Conservation (phyloP, 352 stramenopile species). For the Globisporangium paroecandrum region DNA sequence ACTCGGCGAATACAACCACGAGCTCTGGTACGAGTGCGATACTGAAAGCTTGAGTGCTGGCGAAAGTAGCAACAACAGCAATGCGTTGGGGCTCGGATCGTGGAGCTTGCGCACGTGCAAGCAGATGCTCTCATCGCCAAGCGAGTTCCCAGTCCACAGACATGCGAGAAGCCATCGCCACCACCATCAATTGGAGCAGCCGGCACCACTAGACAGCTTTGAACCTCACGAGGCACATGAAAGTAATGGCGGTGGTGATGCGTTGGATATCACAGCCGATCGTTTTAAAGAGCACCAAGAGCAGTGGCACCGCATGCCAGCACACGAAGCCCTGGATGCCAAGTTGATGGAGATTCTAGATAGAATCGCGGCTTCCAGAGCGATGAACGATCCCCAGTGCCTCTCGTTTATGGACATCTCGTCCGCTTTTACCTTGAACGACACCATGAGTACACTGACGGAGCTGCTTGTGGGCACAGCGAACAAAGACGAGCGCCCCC, state of each 20-base stretch:
- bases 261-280: neutral
- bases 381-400: constrained; percentile 12
- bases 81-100: constrained; percentile 16
- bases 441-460: neutral
- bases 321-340: constrained; percentile 17
- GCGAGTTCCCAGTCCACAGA: constrained; percentile 47
- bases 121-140: constrained; percentile 39
- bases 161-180: neutral
- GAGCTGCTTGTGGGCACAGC: neutral
- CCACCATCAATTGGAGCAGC: constrained; percentile 6
- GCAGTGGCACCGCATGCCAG: neutral
- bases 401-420: constrained; percentile 36
- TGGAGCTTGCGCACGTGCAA: constrained; percentile 53
- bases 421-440: constrained; percentile 22
- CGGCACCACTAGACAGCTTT: neutral
- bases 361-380: constrained; percentile 21
- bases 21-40: constrained; percentile 65
- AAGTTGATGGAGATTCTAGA: constrained; percentile 29
- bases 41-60: neutral
- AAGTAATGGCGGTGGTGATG: neutral
- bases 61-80: neutral
- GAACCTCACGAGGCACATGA: neutral
- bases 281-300: constrained; percentile 2
- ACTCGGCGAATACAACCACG: constrained; percentile 54
- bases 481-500: neutral